These are phyloP conservation scores for Akanthomyces uredinophilus DNA, from an alignment of 2,329 filamentous ascomycete species.

Conservation along the genomic window DNA sequence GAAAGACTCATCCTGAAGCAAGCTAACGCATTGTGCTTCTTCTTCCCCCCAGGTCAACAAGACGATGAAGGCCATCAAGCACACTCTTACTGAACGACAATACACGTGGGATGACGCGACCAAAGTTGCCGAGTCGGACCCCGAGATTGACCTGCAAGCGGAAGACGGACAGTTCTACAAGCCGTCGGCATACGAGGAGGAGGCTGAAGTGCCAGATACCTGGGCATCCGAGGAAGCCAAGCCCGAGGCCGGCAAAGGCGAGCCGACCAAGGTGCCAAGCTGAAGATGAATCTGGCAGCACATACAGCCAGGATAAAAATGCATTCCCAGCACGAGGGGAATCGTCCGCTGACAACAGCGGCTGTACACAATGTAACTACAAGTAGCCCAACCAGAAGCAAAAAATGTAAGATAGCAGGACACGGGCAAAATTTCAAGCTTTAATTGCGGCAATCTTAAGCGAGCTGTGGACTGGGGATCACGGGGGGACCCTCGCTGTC, in stretches of 20 bases:
- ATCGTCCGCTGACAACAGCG: not conserved
- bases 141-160: slow-evolving; percentile 56
- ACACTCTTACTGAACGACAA: slow-evolving; percentile 79
- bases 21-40: slow-evolving; percentile 16
- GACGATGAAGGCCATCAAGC: slow-evolving; percentile 80
- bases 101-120: slow-evolving; percentile 81
- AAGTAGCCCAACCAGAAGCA: not conserved
- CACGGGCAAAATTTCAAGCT: slow-evolving; percentile 3
- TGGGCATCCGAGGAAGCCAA: slow-evolving; percentile 22
- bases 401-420: slow-evolving; percentile 6
- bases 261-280: slow-evolving; percentile 13
- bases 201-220: slow-evolving; percentile 20
- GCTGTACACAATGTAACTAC: slow-evolving; percentile 12
- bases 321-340: not conserved
- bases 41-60: slow-evolving; percentile 53
- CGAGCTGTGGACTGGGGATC: not conserved
- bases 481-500: not conserved
- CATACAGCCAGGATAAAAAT: not conserved
- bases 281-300: not conserved
- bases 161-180: slow-evolving; percentile 44
- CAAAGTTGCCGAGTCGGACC: slow-evolving; percentile 59
- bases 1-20: not conserved
- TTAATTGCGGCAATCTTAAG: slow-evolving; percentile 10
- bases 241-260: slow-evolving; percentile 8
- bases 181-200: slow-evolving; percentile 37